phyloP scores from a whole-genome alignment of 2,329 filamentous ascomycete species.

The Berkeleyomyces rouxiae region DNA sequence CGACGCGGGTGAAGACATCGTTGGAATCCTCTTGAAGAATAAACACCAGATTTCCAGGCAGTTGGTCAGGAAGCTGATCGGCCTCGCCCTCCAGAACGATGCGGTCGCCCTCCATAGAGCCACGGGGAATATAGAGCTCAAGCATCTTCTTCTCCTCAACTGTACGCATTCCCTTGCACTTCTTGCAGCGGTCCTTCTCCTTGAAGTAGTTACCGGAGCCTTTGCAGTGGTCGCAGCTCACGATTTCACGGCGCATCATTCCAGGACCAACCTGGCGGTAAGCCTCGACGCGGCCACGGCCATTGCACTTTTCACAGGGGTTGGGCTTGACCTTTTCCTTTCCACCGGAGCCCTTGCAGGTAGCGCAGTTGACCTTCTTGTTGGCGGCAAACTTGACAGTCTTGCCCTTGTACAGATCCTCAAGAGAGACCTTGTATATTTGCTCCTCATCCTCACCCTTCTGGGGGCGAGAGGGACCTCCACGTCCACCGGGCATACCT shows the following conservation, averaged over 20 bases:
- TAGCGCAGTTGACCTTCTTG: constrained; percentile 77
- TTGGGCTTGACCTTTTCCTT: constrained; percentile 81
- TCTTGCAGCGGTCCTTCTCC: constrained; percentile 96
- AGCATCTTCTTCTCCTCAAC: constrained; percentile 82
- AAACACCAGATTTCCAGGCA: constrained; percentile 87
- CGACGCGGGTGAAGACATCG: constrained; percentile 64
- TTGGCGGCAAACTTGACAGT: constrained; percentile 89
- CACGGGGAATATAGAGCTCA: constrained; percentile 88
- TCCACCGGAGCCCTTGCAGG: constrained; percentile 77
- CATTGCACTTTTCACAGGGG: constrained; percentile 70
- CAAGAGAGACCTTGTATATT: constrained; percentile 75
- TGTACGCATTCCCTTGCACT: constrained; percentile 87
- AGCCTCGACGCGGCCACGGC: constrained; percentile 58
- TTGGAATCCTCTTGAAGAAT: constrained; percentile 69
- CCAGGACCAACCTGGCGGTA: constrained; percentile 75
- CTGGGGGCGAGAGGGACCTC: constrained; percentile 42
- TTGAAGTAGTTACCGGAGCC: constrained; percentile 78
- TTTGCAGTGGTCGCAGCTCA: constrained; percentile 67
- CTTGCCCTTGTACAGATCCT: constrained; percentile 97
- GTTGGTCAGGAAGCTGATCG: constrained; percentile 77
- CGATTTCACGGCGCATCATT: constrained; percentile 63
- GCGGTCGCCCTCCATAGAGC: constrained; percentile 70
- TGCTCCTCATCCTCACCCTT: constrained; percentile 76
- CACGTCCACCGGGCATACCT: constrained; percentile 24
- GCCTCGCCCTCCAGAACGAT: constrained; percentile 88